phyloP scores from a whole-genome alignment of 257 asterid genomes.

The Nicotiana sylvestris region DNA sequence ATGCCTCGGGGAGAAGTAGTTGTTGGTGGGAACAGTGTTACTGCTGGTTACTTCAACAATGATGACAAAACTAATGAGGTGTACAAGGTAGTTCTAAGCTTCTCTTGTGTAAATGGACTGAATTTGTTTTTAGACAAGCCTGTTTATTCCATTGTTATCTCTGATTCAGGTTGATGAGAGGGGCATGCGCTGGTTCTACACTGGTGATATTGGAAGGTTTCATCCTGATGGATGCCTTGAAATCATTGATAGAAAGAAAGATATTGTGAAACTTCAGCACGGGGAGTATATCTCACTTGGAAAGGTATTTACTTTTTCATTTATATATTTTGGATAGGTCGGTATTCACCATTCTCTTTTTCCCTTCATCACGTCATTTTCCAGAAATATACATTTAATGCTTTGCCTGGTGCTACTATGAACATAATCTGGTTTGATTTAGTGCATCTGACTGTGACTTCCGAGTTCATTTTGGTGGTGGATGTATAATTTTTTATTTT shows the following conservation, averaged over 20 bases:
- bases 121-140: conserved; percentile 1
- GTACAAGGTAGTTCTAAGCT: conserved; percentile 44
- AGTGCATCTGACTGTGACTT: neutral
- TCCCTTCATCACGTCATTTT: neutral
- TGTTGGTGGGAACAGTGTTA: conserved; percentile 80
- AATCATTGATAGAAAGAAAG: conserved; percentile 88
- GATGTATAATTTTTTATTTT: neutral
- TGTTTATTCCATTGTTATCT: neutral
- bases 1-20: conserved; percentile 90
- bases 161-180: conserved; percentile 66
- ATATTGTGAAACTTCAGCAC: conserved; percentile 90
- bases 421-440: neutral
- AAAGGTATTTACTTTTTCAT: conserved; percentile 40
- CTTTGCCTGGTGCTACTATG: neutral
- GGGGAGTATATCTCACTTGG: conserved; percentile 94
- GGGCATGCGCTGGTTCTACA: conserved; percentile 84
- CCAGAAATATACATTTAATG: neutral
- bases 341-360: neutral
- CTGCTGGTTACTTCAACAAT: conserved; percentile 82
- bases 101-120: neutral
- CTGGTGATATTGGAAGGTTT: conserved; percentile 86
- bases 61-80: conserved; percentile 75
- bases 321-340: no score
- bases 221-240: conserved; percentile 95
- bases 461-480: neutral